These are phyloP conservation scores for Diaporthe ilicicola DNA, from an alignment of 2,329 filamentous ascomycete species.

Conservation along the genomic window DNA sequence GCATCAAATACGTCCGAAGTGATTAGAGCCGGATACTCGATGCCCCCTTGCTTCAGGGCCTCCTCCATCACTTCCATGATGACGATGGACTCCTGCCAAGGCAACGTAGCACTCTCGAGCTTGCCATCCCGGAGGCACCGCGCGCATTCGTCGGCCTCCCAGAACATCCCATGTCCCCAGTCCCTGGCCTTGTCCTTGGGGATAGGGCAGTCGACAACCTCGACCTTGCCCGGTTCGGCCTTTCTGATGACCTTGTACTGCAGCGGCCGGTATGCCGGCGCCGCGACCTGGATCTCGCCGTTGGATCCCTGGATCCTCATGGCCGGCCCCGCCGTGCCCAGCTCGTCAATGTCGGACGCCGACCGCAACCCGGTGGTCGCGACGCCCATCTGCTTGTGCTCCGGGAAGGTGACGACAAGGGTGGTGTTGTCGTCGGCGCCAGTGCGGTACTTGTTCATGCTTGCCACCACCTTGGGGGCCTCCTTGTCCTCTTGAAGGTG, in stretches of 20 bases:
- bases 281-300: constrained; percentile 84
- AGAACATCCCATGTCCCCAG: constrained; percentile 83
- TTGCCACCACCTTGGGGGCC: constrained; percentile 71
- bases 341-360: constrained; percentile 67
- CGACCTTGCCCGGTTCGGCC: constrained; percentile 55
- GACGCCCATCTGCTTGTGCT: constrained; percentile 74
- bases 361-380: constrained; percentile 73
- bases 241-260: constrained; percentile 70
- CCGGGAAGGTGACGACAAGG: constrained; percentile 79
- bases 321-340: constrained; percentile 67
- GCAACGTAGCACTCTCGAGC: constrained; percentile 76
- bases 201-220: constrained; percentile 62
- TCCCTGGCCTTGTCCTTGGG: constrained; percentile 56
- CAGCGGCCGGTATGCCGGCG: constrained; percentile 74
- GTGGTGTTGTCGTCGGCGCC: constrained; percentile 82
- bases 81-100: constrained; percentile 78
- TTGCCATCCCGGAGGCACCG: constrained; percentile 73
- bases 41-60: constrained; percentile 60
- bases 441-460: constrained; percentile 76
- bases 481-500: constrained; percentile 76
- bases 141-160: constrained; percentile 54
- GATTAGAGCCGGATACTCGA: constrained; percentile 64
- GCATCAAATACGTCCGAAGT: constrained; percentile 66
- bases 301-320: constrained; percentile 83
- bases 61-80: constrained; percentile 81